Percentiles rank a stretch among this genome's conserved stretches.
Conservation (phyloP, 768 basidiomycete species). For the Lepiota subincarnata region DNA sequence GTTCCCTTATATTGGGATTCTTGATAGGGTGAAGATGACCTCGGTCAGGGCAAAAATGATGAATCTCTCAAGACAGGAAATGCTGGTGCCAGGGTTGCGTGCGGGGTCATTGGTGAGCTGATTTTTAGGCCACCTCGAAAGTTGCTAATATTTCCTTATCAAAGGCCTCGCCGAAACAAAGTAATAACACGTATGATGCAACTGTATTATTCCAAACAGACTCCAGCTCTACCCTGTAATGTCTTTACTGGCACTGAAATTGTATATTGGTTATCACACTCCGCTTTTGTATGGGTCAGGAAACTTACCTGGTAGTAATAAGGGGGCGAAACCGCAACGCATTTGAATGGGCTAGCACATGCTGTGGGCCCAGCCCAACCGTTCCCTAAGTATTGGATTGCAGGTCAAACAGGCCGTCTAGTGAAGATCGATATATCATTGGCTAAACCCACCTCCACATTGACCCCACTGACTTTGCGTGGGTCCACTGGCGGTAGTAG, state of each 20-base stretch:
- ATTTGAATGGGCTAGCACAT: constrained; percentile 39
- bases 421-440: neutral
- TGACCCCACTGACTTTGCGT: constrained; percentile 45
- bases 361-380: constrained; percentile 44
- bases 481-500: constrained; percentile 34
- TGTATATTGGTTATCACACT: neutral
- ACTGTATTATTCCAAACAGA: neutral
- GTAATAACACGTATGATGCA: constrained; percentile 1
- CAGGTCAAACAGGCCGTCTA: neutral
- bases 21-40: constrained; percentile 66
- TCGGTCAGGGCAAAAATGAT: constrained; percentile 63
- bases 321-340: constrained; percentile 44
- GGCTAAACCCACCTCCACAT: constrained; percentile 43
- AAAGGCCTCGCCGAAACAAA: constrained; percentile 10
- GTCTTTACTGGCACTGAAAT: constrained; percentile 16
- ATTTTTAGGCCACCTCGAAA: neutral
- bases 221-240: neutral
- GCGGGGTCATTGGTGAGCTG: constrained; percentile 68
- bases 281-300: neutral
- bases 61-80: constrained; percentile 79
- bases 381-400: constrained; percentile 25
- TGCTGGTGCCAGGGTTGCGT: constrained; percentile 72
- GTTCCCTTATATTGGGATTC: constrained; percentile 2
- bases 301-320: constrained; percentile 49
- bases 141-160: neutral